Percentiles rank a stretch among this genome's conserved stretches.
Evolutionary conservation across 345 rosid genomes (phyloP).

Genomic region (Citrus cavaleriei): DNA sequence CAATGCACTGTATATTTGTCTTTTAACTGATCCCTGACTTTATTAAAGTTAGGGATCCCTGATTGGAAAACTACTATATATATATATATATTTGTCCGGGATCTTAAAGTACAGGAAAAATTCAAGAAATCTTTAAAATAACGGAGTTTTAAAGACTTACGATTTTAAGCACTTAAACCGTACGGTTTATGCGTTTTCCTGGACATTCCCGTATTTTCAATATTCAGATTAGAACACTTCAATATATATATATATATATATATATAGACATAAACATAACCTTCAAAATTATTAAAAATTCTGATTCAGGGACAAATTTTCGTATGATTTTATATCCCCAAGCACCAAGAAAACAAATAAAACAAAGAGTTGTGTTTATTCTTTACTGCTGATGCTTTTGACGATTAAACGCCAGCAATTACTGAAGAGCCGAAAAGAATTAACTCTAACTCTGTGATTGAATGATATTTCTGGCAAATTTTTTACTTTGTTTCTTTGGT

Average conservation of each 20-base stretch:
- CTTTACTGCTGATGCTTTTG: background rate
- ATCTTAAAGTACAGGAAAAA: accelerated
- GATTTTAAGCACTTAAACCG: no score
- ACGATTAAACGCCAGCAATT: background rate
- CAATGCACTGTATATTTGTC: no score
- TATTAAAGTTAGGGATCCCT: no score
- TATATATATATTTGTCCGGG: no score
- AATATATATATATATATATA: no score
- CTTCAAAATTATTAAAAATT: background rate
- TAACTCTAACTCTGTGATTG: background rate
- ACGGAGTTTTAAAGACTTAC: accelerated
- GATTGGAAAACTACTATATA: no score
- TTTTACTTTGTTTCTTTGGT: background rate
- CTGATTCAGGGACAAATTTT: background rate
- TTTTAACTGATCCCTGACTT: no score
- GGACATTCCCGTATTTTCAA: no score
- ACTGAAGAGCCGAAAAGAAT: background rate
- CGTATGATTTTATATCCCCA: no score
- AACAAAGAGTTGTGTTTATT: background rate
- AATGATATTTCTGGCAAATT: background rate
- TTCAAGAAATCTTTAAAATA: accelerated
- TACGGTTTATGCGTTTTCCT: accelerated
- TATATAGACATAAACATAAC: no score
- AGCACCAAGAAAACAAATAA: background rate
- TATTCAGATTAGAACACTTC: accelerated